Base-by-base conservation (phyloP, 164 flowering plant species). In the Chloranthus sessilifolius region DNA sequence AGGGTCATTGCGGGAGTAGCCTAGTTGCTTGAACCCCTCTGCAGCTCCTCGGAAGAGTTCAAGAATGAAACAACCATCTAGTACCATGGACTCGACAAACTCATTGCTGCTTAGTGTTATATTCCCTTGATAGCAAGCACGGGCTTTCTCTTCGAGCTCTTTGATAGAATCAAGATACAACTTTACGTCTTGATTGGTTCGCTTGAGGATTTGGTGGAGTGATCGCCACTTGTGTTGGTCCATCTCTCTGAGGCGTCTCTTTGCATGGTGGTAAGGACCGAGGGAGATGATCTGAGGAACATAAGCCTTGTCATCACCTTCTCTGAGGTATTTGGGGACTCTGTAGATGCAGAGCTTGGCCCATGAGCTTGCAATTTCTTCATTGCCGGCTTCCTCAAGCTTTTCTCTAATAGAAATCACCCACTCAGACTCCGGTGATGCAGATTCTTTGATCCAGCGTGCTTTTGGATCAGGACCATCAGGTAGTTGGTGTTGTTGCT, bases 201-300 rank as follows among this genome's bases (percentile, higher is more conserved):
- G 79, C 56, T 59, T 62, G 3, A 82, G 74, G 17, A 74, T 51
- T 2, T 57, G 77, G 50, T 74, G 50, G 34, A 79, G 71, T 5
- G 76, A 58, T 0, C 85, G 68, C 80, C 77, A 79, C 50, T 85
- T 80, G 59, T 80, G 89, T 17, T 58, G 66, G 9, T 85, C 85
- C 95, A 82, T 79, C 27, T 61, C 76, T 15, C 65, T 64, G 0
- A 82, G 71, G 25, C 75, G 70, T 30, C 28, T 60, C 54, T 54
- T 67, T 7, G 73, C 68, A 52, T 72, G 80, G 56, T 85, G 86
- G 60, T 80, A 85, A 31, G 94, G 94, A 17, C 94, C 94, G 16
- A 85, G 21, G 15, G 95, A 76, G 5, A 80, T 73, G 38, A 74
- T 61, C 63, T 85, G 83, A 0, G 95, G 95, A 7, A 70, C 70